Conservation (phyloP, 1,139 yeast species). For the Debaryomyces fabryi region DNA sequence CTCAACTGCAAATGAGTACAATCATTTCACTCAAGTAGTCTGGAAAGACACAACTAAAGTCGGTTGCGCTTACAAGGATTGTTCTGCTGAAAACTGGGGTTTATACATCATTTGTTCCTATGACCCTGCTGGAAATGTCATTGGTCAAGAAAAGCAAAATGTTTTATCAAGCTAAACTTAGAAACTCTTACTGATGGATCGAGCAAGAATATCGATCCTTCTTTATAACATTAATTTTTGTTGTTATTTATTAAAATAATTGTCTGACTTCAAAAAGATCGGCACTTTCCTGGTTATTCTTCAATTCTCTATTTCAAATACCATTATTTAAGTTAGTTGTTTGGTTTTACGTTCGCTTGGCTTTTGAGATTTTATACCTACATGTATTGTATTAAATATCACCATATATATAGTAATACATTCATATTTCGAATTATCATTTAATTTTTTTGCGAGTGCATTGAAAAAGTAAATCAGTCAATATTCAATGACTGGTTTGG, state of each 20-base stretch:
- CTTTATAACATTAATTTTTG: not conserved
- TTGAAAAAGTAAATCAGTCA: not conserved
- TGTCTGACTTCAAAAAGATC: not conserved
- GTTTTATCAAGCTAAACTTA: conserved; percentile 31
- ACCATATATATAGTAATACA: not conserved
- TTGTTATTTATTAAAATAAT: conserved; percentile 4
- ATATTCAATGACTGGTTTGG: not conserved
- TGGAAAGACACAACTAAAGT: conserved; percentile 71
- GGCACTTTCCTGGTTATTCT: not conserved
- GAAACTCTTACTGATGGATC: not conserved
- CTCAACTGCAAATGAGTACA: conserved; percentile 34
- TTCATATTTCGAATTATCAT: not conserved
- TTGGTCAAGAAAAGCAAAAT: conserved; percentile 49
- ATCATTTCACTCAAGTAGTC: conserved; percentile 85
- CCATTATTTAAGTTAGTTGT: conserved; percentile 1
- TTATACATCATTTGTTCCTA: conserved; percentile 52
- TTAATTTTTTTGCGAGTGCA: not conserved
- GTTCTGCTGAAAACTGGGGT: conserved; percentile 45
- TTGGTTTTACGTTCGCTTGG: conserved; percentile 5
- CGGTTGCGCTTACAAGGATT: conserved; percentile 65
- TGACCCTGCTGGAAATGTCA: conserved; percentile 48
- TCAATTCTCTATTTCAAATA: conserved; percentile 5
- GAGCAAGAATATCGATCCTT: not conserved
- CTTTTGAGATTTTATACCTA: conserved; percentile 5
- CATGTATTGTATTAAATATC: not conserved